Evolutionary conservation across 805 yeast genomes (phyloP), one percentile per base, ranked within the genome.

Genomic region (Metschnikowia aberdeeniae): DNA sequence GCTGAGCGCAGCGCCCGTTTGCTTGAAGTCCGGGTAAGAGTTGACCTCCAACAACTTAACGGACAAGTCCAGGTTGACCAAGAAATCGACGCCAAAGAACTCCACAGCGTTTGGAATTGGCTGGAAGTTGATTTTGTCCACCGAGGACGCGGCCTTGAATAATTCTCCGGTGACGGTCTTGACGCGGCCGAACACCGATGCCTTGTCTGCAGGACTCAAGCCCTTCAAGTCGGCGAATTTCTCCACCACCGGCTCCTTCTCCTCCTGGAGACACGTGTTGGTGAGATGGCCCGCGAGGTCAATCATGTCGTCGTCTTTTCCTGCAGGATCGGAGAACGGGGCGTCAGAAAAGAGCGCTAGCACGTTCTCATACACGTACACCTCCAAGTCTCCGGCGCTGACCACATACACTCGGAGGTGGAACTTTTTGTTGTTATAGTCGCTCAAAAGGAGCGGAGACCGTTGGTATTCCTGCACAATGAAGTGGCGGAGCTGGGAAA

Each of bases 11-110:
- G 69, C 77, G 13, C 99, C 99, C 0, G 98, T 93, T 66, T 93
- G 99, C 58, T 89, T 89, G 68, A 93, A 93, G 61, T 93, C 99
- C 1, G 99, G 99, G 59, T 84, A 93, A 12, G 98, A 84, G 58
- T 93, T 93, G 36, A 89, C 87, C 63, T 93, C 98, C 34, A 92
- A 66, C 24, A 93, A 60, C 36, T 72, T 73, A 3, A 86, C 92
- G 11, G 73, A 61, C 19, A 63, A 59, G 27, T 78, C 68, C 2
- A 64, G 67, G 54, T 81, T 82, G 13, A 93, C 86, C 44, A 93
- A 64, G 62, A 89, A 90, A 62, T 93, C 99, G 12, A 93, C 71
- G 0, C 99, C 99, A 60, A 76, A 93, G 6, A 88, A 74, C 63
- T 93, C 99, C 59, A 87, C 78, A 0, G 95, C 92, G 62, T 89